Percentiles rank a stretch among this genome's conserved stretches.
Evolutionary conservation across 768 basidiomycete species (phyloP).

Genomic region (Calocybe cyanea): DNA sequence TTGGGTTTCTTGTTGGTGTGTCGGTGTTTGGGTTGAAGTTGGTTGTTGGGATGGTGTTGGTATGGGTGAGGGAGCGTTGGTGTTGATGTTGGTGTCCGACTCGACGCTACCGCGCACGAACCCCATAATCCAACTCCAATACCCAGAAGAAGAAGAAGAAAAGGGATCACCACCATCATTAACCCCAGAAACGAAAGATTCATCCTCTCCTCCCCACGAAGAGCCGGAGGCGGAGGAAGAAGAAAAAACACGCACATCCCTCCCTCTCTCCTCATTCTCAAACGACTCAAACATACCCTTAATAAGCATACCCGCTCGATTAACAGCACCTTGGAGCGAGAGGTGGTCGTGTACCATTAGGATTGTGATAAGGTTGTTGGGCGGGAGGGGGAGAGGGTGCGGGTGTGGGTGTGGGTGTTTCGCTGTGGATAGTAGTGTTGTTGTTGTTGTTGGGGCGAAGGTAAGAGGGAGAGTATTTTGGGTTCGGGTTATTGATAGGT

Average conservation of each 20-base stretch:
- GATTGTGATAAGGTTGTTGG: slow-evolving; percentile 50
- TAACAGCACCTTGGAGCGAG: slow-evolving; percentile 48
- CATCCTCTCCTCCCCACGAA: too few species aligned
- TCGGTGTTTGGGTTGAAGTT: neutral
- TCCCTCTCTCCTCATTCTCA: slow-evolving; percentile 21
- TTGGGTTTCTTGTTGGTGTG: slow-evolving; percentile 4
- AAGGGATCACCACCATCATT: too few species aligned
- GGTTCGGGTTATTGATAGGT: too few species aligned
- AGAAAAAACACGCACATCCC: too few species aligned
- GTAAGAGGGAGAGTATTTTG: too few species aligned
- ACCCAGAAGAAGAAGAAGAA: slow-evolving; percentile 12
- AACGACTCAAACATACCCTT: slow-evolving; percentile 36
- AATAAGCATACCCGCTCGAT: slow-evolving; percentile 34
- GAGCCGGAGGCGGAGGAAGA: slow-evolving; percentile 14
- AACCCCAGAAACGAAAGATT: slow-evolving; percentile 29
- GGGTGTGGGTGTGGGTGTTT: too few species aligned
- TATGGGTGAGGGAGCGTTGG: slow-evolving; percentile 4
- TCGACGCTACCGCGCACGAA: neutral
- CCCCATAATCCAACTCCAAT: slow-evolving; percentile 15
- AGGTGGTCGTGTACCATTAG: slow-evolving; percentile 41
- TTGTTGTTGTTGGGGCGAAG: too few species aligned
- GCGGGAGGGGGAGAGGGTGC: too few species aligned
- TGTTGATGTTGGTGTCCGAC: too few species aligned
- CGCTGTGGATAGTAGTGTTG: too few species aligned
- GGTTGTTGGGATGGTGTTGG: neutral